Base-by-base conservation (phyloP, 2,329 filamentous ascomycete species). In the Pyrenochaeta sp. region DNA sequence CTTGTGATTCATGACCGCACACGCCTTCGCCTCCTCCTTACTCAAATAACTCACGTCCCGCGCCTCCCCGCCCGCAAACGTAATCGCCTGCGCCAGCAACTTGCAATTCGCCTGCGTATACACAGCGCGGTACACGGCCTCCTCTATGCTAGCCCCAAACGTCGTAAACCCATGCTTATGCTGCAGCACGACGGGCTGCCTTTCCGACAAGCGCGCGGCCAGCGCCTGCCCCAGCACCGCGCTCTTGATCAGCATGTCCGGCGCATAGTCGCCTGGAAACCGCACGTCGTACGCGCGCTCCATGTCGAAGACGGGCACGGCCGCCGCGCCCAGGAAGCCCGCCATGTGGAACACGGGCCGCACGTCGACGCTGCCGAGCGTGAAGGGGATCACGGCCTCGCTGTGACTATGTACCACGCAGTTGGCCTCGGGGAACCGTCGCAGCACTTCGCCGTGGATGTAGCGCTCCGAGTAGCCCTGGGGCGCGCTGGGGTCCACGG, bases 151-250 rank as follows among this genome's bases (percentile, higher is more conserved):
- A 0, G 41, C 43, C 0, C 70, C 74, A 5, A 71, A 57, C 21
- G 63, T 67, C 1, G 74, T 75, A 32, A 77, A 76, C 0, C 74
- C 74, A 36, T 77, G 74, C 7, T 73, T 73, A 9, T 73, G 68
- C 66, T 75, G 74, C 35, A 72, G 41, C 3, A 71, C 63, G 2
- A 70, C 63, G 0, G 63, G 55, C n/a, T 28, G 38, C 2, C 57
- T 41, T 1, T 47, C 44, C 2, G 51, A 42, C 0, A 60, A 22
- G 7, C 46, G 47, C 1, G 30, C 29, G 3, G 66, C 66, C 1
- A 70, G 42, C 3, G 56, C 44, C 3, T 50, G 46, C 4, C 67
- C 68, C 0, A 69, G 45, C 0, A 19, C 21, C 1, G 53, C 28
- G 3, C 35, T 58, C 10, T 59, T 63, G 18, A 70, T 61, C 24